Evolutionary conservation across 345 rosid species (phyloP).

Genomic region (Odontarrhena argentea): DNA sequence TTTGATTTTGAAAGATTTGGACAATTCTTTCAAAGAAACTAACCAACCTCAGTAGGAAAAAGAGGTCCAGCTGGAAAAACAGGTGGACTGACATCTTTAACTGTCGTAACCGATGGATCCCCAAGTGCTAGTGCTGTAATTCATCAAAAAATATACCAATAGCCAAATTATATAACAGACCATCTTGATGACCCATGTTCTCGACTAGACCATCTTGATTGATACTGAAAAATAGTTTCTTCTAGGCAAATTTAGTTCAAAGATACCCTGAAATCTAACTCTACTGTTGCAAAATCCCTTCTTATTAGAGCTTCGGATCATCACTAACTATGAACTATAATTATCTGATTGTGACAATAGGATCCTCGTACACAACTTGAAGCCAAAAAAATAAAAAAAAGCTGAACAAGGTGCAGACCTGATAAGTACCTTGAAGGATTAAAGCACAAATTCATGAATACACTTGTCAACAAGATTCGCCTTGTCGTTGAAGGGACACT

Average conservation of each 20-base stretch:
- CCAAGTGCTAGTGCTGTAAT: conserved; percentile 78
- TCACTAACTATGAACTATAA: conserved; percentile 12
- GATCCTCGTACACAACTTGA: not conserved
- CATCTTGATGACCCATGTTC: not conserved
- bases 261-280: not conserved
- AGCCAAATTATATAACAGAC: conserved; percentile 5
- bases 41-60: conserved; percentile 80
- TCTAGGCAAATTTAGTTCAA: not conserved
- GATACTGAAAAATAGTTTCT: not conserved
- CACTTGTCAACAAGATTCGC: conserved; percentile 58
- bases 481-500: conserved; percentile 49
- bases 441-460: conserved; percentile 54
- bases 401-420: conserved; percentile 73
- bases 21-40: conserved; percentile 13
- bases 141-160: conserved; percentile 4
- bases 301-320: not conserved
- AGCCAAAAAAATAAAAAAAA: conserved; percentile 18
- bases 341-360: not conserved
- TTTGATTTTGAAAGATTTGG: not conserved
- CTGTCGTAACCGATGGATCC: conserved; percentile 65
- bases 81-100: conserved; percentile 83
- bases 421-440: conserved; percentile 91
- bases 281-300: not conserved
- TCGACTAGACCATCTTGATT: not conserved
- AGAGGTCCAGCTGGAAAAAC: conserved; percentile 77